Base-by-base conservation (phyloP, 1,139 yeast genomes). In the Saccharomyces hybrid region DNA sequence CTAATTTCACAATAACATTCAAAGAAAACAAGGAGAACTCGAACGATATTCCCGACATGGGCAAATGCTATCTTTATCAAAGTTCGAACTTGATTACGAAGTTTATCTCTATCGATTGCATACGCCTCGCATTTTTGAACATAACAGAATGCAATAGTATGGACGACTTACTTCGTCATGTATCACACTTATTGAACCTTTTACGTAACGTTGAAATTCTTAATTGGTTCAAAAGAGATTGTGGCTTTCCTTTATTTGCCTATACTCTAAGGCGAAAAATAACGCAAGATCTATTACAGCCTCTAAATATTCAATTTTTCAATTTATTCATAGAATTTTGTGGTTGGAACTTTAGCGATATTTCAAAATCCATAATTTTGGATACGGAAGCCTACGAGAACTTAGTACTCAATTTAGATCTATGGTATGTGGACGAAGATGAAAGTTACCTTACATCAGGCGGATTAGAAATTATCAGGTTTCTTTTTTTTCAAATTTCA, bases 401-500 rank as follows among this genome's bases (percentile, higher is more conserved):
- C 7, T 57, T 81, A 34, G 67, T 81, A 2, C 66, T 77, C 2
- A 82, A 81, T 60, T 75, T 78, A 59, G 79, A 78, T 34, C 66
- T 81, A 7, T 81, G 86, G 86, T 47, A 55, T 9, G 31, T 50
- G 12, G 51, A 49, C n/a, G 54, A 55, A 16, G 46, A 32, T 24
- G 52, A 53, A 58, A 26, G 27, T 53, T 4, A 11, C 42, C 58
- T 64, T 2, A 14, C 55, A 38, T 31, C 47, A 29, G 48, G 49
- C 2, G 61, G 57, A 21, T 60, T 74, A 1, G 80, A 76, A 42
- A 72, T 81, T 0, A 74, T 82, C 52, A 73, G 78, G 48, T 76
- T 75, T 54, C 68, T 85, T 8, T 68, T 84, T 4, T 77, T 76
- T 54, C 91, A 86, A 58, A 73, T 85, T 52, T 76, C 78, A 1